phyloP scores from a whole-genome alignment of 139 green algal genomes.

The Zygnema circumcarinatum region DNA sequence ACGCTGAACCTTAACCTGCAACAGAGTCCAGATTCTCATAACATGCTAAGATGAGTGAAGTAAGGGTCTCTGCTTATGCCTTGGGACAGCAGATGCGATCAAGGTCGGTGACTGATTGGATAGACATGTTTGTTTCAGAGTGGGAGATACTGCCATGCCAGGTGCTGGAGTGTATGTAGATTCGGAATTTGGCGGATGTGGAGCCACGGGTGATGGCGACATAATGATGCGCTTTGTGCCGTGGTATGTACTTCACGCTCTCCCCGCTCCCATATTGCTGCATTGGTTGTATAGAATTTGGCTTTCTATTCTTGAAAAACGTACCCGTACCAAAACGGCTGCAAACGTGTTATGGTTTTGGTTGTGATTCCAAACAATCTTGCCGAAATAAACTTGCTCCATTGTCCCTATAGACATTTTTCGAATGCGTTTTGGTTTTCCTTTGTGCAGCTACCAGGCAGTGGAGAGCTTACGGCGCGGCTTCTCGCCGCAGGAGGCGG shows the following conservation, averaged over 20 bases:
- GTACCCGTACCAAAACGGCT: not conserved
- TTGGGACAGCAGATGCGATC: too few species aligned
- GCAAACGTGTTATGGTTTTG: not conserved
- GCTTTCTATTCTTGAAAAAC: slow-evolving; percentile 19
- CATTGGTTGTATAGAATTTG: too few species aligned
- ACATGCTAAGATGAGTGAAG: too few species aligned
- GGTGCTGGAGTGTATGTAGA: slow-evolving; percentile 78
- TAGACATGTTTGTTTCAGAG: too few species aligned
- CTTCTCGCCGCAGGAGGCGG: slow-evolving; percentile 63
- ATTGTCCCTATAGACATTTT: too few species aligned
- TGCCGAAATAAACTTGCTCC: not conserved
- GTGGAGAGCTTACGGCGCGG: slow-evolving; percentile 75
- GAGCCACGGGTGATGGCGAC: slow-evolving; percentile 80
- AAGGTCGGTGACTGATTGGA: too few species aligned
- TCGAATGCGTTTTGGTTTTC: too few species aligned
- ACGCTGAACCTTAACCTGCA: too few species aligned
- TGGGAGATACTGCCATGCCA: slow-evolving; percentile 72
- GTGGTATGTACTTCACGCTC: slow-evolving; percentile 63
- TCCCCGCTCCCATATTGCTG: slow-evolving; percentile 3
- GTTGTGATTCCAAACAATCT: not conserved
- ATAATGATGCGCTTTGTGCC: slow-evolving; percentile 79
- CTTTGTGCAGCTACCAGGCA: slow-evolving; percentile 61
- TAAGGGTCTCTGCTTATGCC: too few species aligned
- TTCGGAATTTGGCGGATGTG: slow-evolving; percentile 72
- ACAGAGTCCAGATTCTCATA: too few species aligned